Conservation (phyloP, 148 eudicot species). For the Rhododendron mucronatum region DNA sequence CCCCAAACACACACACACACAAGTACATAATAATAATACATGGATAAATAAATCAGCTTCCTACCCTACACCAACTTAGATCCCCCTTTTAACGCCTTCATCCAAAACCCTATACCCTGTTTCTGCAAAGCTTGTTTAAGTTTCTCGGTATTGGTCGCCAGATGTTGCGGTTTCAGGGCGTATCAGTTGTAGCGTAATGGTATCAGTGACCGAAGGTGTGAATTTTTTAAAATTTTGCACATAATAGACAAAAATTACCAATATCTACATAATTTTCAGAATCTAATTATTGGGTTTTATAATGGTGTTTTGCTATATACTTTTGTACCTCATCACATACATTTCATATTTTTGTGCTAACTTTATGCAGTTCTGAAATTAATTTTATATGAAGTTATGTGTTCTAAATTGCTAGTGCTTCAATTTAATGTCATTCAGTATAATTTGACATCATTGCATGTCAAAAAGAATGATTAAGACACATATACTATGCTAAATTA, state of each 20-base stretch:
- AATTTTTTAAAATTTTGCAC: too few species aligned
- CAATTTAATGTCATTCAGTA: neutral
- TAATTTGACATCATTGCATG: neutral
- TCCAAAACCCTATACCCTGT: neutral
- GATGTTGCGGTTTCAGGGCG: too few species aligned
- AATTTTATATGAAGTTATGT: neutral
- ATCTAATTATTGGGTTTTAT: neutral
- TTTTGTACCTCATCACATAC: neutral
- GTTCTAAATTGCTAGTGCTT: neutral
- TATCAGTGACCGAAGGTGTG: neutral
- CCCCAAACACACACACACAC: too few species aligned
- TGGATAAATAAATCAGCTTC: neutral
- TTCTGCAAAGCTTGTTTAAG: neutral
- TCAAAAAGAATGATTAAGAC: neutral
- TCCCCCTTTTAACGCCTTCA: neutral
- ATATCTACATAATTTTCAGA: neutral
- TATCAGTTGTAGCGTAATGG: neutral
- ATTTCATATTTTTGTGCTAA: too few species aligned
- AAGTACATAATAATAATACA: too few species aligned
- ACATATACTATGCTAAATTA: neutral
- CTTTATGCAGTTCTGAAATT: neutral
- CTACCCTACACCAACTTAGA: neutral
- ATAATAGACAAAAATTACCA: neutral
- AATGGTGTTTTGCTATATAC: neutral
- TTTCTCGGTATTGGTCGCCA: neutral